These are phyloP conservation scores for Xylariaceae sp. DNA, from an alignment of 2,329 filamentous ascomycete genomes.

Conservation along the genomic window DNA sequence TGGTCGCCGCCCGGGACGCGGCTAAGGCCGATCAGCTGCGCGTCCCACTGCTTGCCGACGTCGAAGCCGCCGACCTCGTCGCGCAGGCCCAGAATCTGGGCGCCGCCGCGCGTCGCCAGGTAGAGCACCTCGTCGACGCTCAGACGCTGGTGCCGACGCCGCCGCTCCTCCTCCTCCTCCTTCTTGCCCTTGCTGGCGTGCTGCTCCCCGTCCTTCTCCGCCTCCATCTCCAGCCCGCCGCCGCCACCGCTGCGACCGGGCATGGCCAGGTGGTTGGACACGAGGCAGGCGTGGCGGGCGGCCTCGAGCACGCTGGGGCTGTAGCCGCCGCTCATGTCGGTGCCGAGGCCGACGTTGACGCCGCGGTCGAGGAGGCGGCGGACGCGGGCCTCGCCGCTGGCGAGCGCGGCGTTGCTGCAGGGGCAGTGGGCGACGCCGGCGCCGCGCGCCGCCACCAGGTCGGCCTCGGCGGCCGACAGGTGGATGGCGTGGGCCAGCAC, in stretches of 20 bases:
- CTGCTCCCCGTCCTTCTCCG: conserved; percentile 15
- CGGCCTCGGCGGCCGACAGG: conserved; percentile 58
- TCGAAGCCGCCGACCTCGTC: conserved; percentile 73
- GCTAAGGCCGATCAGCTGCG: conserved; percentile 67
- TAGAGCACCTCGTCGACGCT: conserved; percentile 82
- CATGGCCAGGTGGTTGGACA: conserved; percentile 65
- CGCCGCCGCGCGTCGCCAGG: conserved; percentile 82
- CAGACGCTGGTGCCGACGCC: conserved; percentile 52
- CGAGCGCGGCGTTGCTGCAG: conserved; percentile 74
- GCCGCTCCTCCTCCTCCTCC: conserved; percentile 6
- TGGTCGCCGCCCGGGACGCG: conserved; percentile 35
- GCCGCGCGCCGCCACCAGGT: conserved; percentile 51
- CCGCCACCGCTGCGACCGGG: conserved; percentile 18
- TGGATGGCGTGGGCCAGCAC: conserved; percentile 84
- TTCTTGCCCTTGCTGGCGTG: neutral
- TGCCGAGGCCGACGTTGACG: conserved; percentile 77
- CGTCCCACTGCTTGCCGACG: conserved; percentile 84
- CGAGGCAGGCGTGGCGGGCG: conserved; percentile 72
- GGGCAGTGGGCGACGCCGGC: conserved; percentile 80
- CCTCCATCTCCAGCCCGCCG: neutral
- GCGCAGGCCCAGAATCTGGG: conserved; percentile 67
- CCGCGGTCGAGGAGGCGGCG: conserved; percentile 66
- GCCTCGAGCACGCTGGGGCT: conserved; percentile 59
- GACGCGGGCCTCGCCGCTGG: conserved; percentile 70
- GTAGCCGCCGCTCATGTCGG: conserved; percentile 86